Conservation (phyloP, 129 eudicot species). For the Chrysanthemum lavandulifolium region DNA sequence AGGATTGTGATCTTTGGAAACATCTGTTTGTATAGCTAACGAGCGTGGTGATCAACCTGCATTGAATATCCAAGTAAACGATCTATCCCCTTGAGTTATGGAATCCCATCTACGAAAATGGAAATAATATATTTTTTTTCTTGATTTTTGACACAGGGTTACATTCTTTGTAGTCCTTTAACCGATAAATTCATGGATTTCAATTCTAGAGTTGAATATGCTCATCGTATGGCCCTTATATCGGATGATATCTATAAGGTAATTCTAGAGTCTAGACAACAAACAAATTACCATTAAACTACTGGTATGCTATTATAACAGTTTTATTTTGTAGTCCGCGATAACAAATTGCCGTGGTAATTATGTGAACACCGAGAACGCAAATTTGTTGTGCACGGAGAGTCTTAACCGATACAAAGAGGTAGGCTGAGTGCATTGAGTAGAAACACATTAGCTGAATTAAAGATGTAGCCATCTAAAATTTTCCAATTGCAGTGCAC, state of each 20-base stretch:
- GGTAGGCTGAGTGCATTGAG: slow-evolving; percentile 12
- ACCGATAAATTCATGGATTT: slow-evolving; percentile 31
- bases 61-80: slow-evolving; percentile 30
- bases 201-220: slow-evolving; percentile 35
- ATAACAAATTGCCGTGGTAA: slow-evolving; percentile 26
- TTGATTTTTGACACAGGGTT: slow-evolving; percentile 26
- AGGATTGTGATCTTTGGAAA: neutral
- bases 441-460: neutral
- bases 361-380: slow-evolving; percentile 11
- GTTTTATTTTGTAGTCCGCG: slow-evolving; percentile 19
- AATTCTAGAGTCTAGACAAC: neutral
- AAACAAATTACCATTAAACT: neutral
- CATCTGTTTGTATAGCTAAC: slow-evolving; percentile 24
- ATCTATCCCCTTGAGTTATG: neutral
- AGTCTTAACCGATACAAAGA: slow-evolving; percentile 28
- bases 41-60: slow-evolving; percentile 36
- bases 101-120: neutral
- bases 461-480: neutral
- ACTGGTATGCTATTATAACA: neutral
- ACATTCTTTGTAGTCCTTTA: slow-evolving; percentile 39
- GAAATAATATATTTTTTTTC: neutral
- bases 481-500: slow-evolving; percentile 26
- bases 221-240: slow-evolving; percentile 40
- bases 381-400: slow-evolving; percentile 17
- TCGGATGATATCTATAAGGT: slow-evolving; percentile 37